phyloP scores from a whole-genome alignment of 1,284 basidiomycete species.

The Coriolopsis trogii region DNA sequence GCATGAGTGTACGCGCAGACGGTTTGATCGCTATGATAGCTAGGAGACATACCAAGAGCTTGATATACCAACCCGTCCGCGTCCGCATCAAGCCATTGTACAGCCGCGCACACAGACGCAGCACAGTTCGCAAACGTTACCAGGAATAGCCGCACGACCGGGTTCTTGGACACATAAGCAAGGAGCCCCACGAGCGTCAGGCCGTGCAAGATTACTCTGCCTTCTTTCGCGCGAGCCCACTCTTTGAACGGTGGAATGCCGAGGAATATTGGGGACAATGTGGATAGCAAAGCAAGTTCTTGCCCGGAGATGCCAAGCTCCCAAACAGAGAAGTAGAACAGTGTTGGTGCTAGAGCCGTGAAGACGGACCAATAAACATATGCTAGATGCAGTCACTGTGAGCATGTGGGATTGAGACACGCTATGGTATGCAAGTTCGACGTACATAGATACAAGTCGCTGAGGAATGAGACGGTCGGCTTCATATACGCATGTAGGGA shows the following conservation, averaged over 20 bases:
- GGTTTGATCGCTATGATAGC: background rate
- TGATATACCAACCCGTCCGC: conserved; percentile 45
- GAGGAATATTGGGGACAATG: conserved; percentile 70
- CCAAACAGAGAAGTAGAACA: conserved; percentile 95
- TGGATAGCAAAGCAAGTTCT: conserved; percentile 69
- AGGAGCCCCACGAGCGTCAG: conserved; percentile 63
- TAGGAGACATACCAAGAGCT: conserved; percentile 54
- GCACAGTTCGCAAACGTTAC: conserved; percentile 59
- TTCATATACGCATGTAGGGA: conserved; percentile 1
- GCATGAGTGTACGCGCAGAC: background rate
- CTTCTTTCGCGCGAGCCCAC: conserved; percentile 49
- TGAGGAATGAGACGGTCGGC: conserved; percentile 26
- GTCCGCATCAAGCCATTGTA: conserved; percentile 53
- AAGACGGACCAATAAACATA: conserved; percentile 89
- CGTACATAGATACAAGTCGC: conserved; percentile 37
- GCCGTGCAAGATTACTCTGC: conserved; percentile 49
- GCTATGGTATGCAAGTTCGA: background rate
- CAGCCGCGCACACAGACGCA: conserved; percentile 53
- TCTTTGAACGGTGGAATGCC: conserved; percentile 45
- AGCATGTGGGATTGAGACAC: background rate
- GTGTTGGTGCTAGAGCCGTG: conserved; percentile 79
- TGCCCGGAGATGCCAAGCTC: conserved; percentile 81
- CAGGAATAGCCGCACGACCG: conserved; percentile 57
- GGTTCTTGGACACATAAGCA: conserved; percentile 60
- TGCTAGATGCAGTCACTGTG: conserved; percentile 45